A percentile compares a stretch with the other conserved stretches of the same genome.
Conservation (phyloP, 352 stramenopile species). For the Globisporangium cystogenes region DNA sequence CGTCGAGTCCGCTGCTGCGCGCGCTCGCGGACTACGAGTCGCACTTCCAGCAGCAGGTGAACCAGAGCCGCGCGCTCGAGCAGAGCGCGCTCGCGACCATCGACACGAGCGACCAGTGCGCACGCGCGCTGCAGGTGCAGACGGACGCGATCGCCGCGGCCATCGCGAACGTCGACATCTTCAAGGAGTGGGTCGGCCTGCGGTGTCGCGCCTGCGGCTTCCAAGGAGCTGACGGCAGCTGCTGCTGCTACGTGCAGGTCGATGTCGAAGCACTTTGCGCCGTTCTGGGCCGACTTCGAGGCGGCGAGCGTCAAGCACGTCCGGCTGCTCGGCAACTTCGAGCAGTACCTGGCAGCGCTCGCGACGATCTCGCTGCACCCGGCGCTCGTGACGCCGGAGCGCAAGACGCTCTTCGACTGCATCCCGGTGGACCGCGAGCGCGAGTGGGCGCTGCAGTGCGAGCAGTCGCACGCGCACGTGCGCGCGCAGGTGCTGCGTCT, state of each 20-base stretch:
- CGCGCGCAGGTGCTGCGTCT: slow-evolving; percentile 55
- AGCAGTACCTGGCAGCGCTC: slow-evolving; percentile 53
- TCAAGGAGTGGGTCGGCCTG: slow-evolving; percentile 40
- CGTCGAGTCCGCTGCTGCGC: slow-evolving; percentile 68
- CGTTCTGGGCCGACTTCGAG: slow-evolving; percentile 80
- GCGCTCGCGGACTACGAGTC: slow-evolving; percentile 78
- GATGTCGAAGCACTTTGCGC: slow-evolving; percentile 78
- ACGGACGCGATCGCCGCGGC: slow-evolving; percentile 65
- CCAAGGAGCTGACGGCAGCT: background rate
- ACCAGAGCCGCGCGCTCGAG: slow-evolving; percentile 60
- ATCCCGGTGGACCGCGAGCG: slow-evolving; percentile 78
- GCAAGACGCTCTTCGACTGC: slow-evolving; percentile 77
- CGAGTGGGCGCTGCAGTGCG: slow-evolving; percentile 70
- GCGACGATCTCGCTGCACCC: slow-evolving; percentile 60
- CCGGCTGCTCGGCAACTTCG: slow-evolving; percentile 60
- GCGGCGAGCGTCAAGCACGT: slow-evolving; percentile 46
- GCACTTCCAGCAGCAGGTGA: slow-evolving; percentile 73
- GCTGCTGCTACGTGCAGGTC: slow-evolving; percentile 15
- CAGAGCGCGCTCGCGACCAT: slow-evolving; percentile 51
- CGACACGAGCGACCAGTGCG: slow-evolving; percentile 39
- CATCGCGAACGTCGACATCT: slow-evolving; percentile 75
- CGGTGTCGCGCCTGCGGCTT: no score
- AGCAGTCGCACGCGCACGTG: slow-evolving; percentile 72
- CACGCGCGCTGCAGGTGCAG: slow-evolving; percentile 57
- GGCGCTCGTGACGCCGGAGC: slow-evolving; percentile 38